Percentiles rank a stretch among this genome's conserved stretches.
Conservation (phyloP, 2,329 filamentous ascomycete genomes). For the Nothomitra cinnamomea region DNA sequence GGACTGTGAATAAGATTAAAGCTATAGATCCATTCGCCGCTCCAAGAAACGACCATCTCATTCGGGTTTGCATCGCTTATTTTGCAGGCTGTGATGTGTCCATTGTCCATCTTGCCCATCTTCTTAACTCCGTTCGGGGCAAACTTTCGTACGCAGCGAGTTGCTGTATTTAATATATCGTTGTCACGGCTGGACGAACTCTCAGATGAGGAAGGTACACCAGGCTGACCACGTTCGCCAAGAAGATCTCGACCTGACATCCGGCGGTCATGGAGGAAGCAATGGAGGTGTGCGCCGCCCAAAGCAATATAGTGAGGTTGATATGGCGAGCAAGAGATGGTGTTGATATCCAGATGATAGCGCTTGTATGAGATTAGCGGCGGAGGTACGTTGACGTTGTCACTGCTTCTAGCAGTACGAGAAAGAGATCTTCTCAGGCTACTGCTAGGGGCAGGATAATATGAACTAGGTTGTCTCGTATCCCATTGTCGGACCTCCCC, state of each 20-base stretch:
- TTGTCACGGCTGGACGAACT: conserved; percentile 21
- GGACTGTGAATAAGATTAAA: conserved; percentile 45
- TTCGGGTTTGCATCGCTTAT: conserved; percentile 53
- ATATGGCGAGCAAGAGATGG: conserved; percentile 47
- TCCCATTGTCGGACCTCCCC: conserved; percentile 56
- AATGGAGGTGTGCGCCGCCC: conserved; percentile 50
- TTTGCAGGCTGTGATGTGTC: conserved; percentile 53
- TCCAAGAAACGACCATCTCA: conserved; percentile 52
- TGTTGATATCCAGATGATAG: conserved; percentile 47
- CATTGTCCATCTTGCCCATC: conserved; percentile 36
- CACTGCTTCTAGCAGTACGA: conserved; percentile 23
- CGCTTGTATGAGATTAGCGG: conserved; percentile 50
- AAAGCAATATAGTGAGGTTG: conserved; percentile 55
- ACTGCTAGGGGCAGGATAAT: conserved; percentile 35
- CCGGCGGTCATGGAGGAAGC: conserved; percentile 49
- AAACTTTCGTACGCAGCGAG: conserved; percentile 48
- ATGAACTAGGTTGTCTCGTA: conserved; percentile 43
- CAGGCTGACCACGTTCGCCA: conserved; percentile 32
- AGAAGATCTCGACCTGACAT: conserved; percentile 45
- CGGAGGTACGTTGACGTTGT: conserved; percentile 37
- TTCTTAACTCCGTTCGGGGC: conserved; percentile 40
- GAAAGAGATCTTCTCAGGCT: conserved; percentile 28
- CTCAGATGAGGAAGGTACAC: conserved; percentile 23
- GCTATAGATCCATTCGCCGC: conserved; percentile 46
- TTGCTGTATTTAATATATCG: conserved; percentile 39